Conservation (phyloP, 192 early-diverging fungal species). For the Geranomyces michiganensis region DNA sequence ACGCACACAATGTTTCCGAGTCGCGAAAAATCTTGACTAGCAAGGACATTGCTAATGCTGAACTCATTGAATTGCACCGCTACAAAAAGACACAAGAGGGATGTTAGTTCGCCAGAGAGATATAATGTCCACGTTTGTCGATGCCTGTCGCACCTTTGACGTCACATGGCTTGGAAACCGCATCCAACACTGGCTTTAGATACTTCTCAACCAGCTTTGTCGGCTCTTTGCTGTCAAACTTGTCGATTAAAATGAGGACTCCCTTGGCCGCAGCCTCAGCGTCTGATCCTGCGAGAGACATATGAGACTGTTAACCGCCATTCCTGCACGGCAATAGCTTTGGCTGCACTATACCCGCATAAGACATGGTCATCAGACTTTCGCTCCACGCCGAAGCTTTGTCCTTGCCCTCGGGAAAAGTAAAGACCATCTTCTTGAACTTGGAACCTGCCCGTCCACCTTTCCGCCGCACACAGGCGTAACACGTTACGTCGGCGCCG, state of each 20-base stretch:
- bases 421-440: conserved; percentile 46
- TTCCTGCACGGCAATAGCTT: neutral
- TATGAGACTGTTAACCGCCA: neutral
- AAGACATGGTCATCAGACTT: conserved; percentile 38
- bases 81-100: conserved; percentile 12
- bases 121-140: too few relatives aligned
- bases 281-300: neutral
- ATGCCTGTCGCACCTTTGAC: conserved; percentile 41
- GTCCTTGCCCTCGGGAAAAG: conserved; percentile 23
- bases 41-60: conserved; percentile 51
- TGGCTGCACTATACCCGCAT: conserved; percentile 44
- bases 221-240: conserved; percentile 48
- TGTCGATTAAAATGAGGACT: conserved; percentile 53
- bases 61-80: conserved; percentile 57
- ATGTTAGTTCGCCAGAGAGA: neutral
- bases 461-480: conserved; percentile 44
- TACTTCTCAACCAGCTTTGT: conserved; percentile 53
- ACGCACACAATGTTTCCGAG: conserved; percentile 50
- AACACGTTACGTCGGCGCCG: conserved; percentile 33
- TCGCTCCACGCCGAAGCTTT: conserved; percentile 43
- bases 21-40: conserved; percentile 40
- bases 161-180: conserved; percentile 36
- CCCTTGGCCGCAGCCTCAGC: conserved; percentile 13
- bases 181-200: conserved; percentile 54
- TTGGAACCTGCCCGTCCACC: conserved; percentile 49